phyloP scores from a whole-genome alignment of 2,329 filamentous ascomycete genomes.

The Fonsecaea erecta region DNA sequence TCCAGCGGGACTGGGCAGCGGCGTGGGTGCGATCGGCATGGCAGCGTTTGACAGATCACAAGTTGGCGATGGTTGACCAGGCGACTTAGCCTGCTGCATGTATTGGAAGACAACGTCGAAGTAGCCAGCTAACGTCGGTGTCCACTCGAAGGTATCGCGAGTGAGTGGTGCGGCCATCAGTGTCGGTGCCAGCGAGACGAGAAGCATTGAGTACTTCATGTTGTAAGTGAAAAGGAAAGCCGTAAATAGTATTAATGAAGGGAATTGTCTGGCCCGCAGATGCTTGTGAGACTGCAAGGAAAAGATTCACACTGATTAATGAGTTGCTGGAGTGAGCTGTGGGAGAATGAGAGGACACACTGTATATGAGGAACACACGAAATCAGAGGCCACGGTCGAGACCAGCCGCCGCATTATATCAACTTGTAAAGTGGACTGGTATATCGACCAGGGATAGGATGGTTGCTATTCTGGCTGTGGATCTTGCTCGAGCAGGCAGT shows the following conservation, averaged over 20 bases:
- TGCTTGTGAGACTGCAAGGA: constrained; percentile 20
- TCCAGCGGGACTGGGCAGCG: constrained; percentile 67
- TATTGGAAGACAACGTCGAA: constrained; percentile 47
- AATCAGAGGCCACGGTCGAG: constrained; percentile 22
- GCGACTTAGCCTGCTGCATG: constrained; percentile 41
- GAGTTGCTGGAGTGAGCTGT: constrained; percentile 17
- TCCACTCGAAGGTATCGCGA: constrained; percentile 45
- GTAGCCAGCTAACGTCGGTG: constrained; percentile 48
- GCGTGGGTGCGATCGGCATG: constrained; percentile 54
- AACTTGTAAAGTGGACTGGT: constrained; percentile 29
- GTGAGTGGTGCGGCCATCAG: constrained; percentile 44
- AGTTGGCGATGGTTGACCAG: constrained; percentile 31
- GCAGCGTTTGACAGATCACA: constrained; percentile 45
- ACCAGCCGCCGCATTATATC: constrained; percentile 33
- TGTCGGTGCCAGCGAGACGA: constrained; percentile 41
- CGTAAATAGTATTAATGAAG: constrained; percentile 3
- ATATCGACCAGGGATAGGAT: constrained; percentile 28
- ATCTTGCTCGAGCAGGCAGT: constrained; percentile 20
- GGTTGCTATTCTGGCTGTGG: constrained; percentile 18
- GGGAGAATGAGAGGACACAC: constrained; percentile 10
- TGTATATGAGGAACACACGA: constrained; percentile 27
- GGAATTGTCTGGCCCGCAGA: constrained; percentile 27
- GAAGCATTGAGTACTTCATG: constrained; percentile 28
- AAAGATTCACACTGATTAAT: constrained; percentile 24
- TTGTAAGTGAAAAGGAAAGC: constrained; percentile 10